phyloP scores from a whole-genome alignment of 177 flowering plant species.

The Tripterygium wilfordii region DNA sequence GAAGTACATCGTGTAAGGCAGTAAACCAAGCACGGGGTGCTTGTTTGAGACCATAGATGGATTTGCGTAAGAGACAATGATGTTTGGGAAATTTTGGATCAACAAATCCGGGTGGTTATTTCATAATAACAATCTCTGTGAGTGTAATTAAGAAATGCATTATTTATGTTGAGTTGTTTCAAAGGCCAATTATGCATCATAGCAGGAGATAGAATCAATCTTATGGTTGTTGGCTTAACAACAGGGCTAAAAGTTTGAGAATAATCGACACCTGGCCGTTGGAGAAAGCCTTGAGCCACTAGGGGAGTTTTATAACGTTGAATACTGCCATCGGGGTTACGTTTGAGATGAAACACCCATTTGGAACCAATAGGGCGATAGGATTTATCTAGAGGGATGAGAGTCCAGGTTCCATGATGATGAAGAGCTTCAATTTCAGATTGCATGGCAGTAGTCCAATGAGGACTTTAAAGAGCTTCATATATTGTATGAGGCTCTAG shows the following conservation, averaged over 20 bases:
- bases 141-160: not conserved
- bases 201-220: not conserved
- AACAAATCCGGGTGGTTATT: not conserved
- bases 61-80: not conserved
- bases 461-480: too few relatives aligned
- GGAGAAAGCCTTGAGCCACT: too few relatives aligned
- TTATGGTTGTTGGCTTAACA: not conserved
- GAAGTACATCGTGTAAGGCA: not conserved
- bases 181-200: not conserved
- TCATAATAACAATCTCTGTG: not conserved
- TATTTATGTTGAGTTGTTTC: not conserved
- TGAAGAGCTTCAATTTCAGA: not conserved
- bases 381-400: too few relatives aligned
- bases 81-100: not conserved
- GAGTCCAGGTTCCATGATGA: not conserved
- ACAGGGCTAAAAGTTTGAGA: too few relatives aligned
- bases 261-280: too few relatives aligned
- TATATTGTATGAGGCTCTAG: too few relatives aligned
- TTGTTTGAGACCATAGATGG: constrained; percentile 7
- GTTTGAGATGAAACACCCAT: too few relatives aligned
- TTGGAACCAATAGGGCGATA: too few relatives aligned
- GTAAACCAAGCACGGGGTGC: constrained; percentile 9
- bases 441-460: too few relatives aligned
- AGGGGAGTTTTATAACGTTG: too few relatives aligned
- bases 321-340: too few relatives aligned